phyloP scores from a whole-genome alignment of 805 yeast genomes.

The Myxozyma mucilagina region DNA sequence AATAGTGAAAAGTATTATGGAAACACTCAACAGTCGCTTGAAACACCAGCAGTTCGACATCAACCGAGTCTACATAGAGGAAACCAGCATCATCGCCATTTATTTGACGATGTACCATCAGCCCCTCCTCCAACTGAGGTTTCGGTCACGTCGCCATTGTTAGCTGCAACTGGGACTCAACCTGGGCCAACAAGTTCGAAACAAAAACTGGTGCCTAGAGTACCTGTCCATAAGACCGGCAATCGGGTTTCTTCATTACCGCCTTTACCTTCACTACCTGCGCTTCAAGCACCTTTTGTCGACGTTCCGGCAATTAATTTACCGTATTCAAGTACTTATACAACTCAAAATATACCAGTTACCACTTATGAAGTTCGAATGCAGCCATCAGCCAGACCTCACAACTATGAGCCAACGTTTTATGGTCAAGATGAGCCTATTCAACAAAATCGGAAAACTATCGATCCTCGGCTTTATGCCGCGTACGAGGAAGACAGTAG shows the following conservation, averaged over 20 bases:
- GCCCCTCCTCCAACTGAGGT: background rate
- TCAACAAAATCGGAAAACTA: too few relatives aligned
- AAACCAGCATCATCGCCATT: conserved; percentile 18
- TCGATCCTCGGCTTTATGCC: too few relatives aligned
- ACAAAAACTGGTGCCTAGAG: too few relatives aligned
- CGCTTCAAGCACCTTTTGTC: background rate
- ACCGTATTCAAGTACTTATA: background rate
- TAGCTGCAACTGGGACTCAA: background rate
- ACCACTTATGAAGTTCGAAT: background rate
- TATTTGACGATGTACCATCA: conserved; percentile 15
- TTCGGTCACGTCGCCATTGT: background rate
- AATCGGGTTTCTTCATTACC: conserved; percentile 1
- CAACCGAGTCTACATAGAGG: conserved; percentile 14
- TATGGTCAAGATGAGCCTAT: too few relatives aligned
- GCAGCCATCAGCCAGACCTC: background rate
- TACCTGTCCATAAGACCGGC: background rate
- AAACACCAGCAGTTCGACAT: background rate
- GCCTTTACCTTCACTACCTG: background rate
- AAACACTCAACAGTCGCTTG: background rate
- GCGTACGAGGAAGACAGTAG: too few relatives aligned
- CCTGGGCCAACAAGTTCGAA: background rate
- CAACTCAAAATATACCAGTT: background rate
- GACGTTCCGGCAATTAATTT: background rate
- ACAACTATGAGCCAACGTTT: too few relatives aligned
- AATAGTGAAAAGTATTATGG: background rate